A percentile compares a stretch with the other conserved stretches of the same genome.
Evolutionary conservation across 139 green algal genomes (phyloP).

Genomic region (Closterium sp.): DNA sequence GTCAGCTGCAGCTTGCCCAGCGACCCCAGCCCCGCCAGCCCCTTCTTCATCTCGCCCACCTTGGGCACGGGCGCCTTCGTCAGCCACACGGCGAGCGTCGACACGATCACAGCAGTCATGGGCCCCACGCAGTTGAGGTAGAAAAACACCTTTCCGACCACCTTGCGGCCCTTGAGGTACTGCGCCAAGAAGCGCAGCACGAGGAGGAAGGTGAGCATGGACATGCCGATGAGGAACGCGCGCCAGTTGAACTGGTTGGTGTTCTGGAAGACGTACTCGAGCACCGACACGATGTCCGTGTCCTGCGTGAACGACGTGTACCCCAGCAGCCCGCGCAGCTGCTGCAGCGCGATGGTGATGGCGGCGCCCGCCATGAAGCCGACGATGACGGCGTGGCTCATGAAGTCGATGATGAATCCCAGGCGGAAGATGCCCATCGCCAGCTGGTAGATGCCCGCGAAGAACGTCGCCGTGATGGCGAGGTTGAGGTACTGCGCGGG

Average conservation of each 20-base stretch:
- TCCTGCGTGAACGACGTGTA: slow-evolving; percentile 46
- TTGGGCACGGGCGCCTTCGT: neutral
- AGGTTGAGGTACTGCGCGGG: slow-evolving; percentile 37
- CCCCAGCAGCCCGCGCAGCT: slow-evolving; percentile 51
- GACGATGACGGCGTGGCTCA: slow-evolving; percentile 49
- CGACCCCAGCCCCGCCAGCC: slow-evolving; percentile 11
- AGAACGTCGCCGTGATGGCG: slow-evolving; percentile 48
- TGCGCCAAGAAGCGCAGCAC: slow-evolving; percentile 16
- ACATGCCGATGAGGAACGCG: slow-evolving; percentile 30
- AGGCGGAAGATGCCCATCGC: slow-evolving; percentile 47
- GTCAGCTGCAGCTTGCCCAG: slow-evolving; percentile 5
- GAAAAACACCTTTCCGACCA: slow-evolving; percentile 21
- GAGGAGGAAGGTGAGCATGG: slow-evolving; percentile 36
- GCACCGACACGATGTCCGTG: slow-evolving; percentile 45
- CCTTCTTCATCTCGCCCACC: slow-evolving; percentile 35
- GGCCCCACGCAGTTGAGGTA: slow-evolving; percentile 40
- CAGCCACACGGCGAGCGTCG: slow-evolving; percentile 22
- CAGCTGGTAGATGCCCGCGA: slow-evolving; percentile 46
- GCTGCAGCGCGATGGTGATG: slow-evolving; percentile 44
- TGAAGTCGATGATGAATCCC: slow-evolving; percentile 52
- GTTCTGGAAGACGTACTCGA: slow-evolving; percentile 24
- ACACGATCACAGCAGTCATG: slow-evolving; percentile 14
- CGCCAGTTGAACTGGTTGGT: slow-evolving; percentile 38
- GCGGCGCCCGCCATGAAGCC: slow-evolving; percentile 52
- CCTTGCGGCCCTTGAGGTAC: slow-evolving; percentile 22